Evolutionary conservation across 2,329 filamentous ascomycete genomes (phyloP), one percentile per base, ranked within the genome.

Genomic region (Phyllosticta citribraziliensis): DNA sequence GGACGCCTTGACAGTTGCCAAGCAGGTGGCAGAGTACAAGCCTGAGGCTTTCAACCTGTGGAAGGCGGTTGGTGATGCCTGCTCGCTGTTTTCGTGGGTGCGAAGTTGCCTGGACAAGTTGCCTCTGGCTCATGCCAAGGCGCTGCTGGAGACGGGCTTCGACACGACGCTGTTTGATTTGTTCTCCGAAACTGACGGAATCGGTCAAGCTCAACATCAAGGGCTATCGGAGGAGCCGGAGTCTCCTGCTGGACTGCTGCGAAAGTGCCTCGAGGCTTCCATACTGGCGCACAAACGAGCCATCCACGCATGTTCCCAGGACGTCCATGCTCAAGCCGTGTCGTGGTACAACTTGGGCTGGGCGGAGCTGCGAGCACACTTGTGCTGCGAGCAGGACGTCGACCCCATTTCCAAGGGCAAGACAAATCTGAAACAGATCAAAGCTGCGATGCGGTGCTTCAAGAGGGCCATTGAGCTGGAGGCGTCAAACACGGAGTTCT

Each of bases 341-440:
- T 90, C 92, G 0, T 94, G 93, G 82, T 99, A 96, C 75, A 99
- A 99, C 69, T 79, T 99, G 19, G 94, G 94, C 52, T 97, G 92
- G 89, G 89, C 90, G 1, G 94, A 99, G 72, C 85, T 94, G 70
- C 84, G 88, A 53, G 89, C 91, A 0, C 89, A 95, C 69, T 77
- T 80, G 11, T 89, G 85, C 68, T 78, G 90, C 20, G 82, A 81
- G 40, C 70, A 74, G 2, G 47, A 68, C 80, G 55, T 55, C 22
- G 70, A 73, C 57, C 61, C 56, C 2, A 56, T 65, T 1, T 57
- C 67, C 5, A 60, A 65, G 19, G 65, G 65, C 10, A 85, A 84
- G 68, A 87, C 81, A 68, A 82, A 81, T 66, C 24, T 58, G 24
- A 62, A 40, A 35, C 91, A 91, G 66, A 79, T 94, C 55, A 92